Evolutionary conservation across 2,329 filamentous ascomycete genomes (phyloP).

Genomic region (Colletotrichum lupini): DNA sequence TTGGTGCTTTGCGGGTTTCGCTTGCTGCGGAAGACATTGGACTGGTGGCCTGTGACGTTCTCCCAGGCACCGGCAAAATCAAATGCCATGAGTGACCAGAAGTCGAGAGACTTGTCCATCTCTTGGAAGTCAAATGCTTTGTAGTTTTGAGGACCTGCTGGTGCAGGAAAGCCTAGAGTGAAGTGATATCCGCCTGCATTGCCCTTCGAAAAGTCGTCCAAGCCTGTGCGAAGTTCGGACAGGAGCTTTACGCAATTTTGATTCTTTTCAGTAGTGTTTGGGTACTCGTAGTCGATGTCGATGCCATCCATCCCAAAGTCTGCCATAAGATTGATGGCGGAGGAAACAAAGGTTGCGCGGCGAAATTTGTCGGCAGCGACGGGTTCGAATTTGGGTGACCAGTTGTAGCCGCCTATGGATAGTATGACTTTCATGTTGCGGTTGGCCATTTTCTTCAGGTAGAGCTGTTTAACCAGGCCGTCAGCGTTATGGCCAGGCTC

Average conservation of each 20-base stretch:
- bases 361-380: constrained; percentile 71
- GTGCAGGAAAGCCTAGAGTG: constrained; percentile 60
- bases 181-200: constrained; percentile 58
- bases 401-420: constrained; percentile 88
- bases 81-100: constrained; percentile 74
- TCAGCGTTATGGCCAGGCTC: constrained; percentile 75
- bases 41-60: constrained; percentile 69
- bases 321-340: constrained; percentile 75
- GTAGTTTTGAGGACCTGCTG: constrained; percentile 61
- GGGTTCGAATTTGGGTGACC: constrained; percentile 78
- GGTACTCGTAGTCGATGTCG: constrained; percentile 55
- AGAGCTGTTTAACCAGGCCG: constrained; percentile 84
- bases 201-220: constrained; percentile 54
- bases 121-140: constrained; percentile 58
- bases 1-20: constrained; percentile 69
- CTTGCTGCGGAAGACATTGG: constrained; percentile 72
- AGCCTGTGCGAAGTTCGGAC: constrained; percentile 52
- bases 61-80: constrained; percentile 79
- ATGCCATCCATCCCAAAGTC: constrained; percentile 74
- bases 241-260: constrained; percentile 54
- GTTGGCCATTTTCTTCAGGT: constrained; percentile 80
- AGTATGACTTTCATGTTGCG: constrained; percentile 82
- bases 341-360: constrained; percentile 74
- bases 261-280: constrained; percentile 49
- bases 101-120: constrained; percentile 68